Evolutionary conservation across 495 filamentous ascomycete genomes (phyloP).

Genomic region (Aspergillus ellipticus): DNA sequence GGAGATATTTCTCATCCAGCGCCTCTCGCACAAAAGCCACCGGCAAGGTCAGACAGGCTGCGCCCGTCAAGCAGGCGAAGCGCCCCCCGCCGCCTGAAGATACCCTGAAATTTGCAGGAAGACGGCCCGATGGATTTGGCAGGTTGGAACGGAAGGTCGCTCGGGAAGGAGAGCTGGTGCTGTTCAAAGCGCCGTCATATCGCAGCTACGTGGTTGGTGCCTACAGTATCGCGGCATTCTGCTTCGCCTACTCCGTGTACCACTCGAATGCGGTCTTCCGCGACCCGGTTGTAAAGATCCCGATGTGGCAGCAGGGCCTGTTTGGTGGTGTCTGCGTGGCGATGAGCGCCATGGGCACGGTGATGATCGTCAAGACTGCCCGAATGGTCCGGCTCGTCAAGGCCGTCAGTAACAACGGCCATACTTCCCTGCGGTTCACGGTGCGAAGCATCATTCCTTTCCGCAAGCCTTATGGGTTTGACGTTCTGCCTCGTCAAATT

Average conservation of each 20-base stretch:
- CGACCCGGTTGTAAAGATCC: slow-evolving; percentile 29
- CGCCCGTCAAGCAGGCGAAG: slow-evolving; percentile 16
- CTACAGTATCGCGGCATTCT: slow-evolving; percentile 53
- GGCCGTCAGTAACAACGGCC: slow-evolving; percentile 30
- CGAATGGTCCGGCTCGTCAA: slow-evolving; percentile 34
- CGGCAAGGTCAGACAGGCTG: slow-evolving; percentile 16
- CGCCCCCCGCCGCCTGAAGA: slow-evolving; percentile 11
- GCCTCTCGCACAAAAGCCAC: slow-evolving; percentile 21
- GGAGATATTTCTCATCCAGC: slow-evolving; percentile 36
- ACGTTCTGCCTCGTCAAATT: slow-evolving; percentile 36
- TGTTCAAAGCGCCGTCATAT: slow-evolving; percentile 63
- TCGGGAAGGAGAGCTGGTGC: slow-evolving; percentile 36
- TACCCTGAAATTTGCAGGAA: slow-evolving; percentile 24
- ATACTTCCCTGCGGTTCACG: slow-evolving; percentile 31
- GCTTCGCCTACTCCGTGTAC: slow-evolving; percentile 53
- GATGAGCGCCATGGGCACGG: slow-evolving; percentile 43
- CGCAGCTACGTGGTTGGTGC: slow-evolving; percentile 53
- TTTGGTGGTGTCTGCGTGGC: slow-evolving; percentile 40
- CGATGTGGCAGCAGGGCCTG: slow-evolving; percentile 38
- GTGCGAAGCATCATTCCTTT: slow-evolving; percentile 44
- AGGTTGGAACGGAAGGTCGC: slow-evolving; percentile 35
- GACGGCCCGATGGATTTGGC: slow-evolving; percentile 26
- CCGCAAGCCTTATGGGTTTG: slow-evolving; percentile 34
- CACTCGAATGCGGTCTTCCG: slow-evolving; percentile 46
- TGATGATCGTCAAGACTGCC: slow-evolving; percentile 35